Evolutionary conservation across 192 early-diverging fungal species (phyloP), one percentile per base, ranked within the genome.

Genomic region (Podila minutissima): DNA sequence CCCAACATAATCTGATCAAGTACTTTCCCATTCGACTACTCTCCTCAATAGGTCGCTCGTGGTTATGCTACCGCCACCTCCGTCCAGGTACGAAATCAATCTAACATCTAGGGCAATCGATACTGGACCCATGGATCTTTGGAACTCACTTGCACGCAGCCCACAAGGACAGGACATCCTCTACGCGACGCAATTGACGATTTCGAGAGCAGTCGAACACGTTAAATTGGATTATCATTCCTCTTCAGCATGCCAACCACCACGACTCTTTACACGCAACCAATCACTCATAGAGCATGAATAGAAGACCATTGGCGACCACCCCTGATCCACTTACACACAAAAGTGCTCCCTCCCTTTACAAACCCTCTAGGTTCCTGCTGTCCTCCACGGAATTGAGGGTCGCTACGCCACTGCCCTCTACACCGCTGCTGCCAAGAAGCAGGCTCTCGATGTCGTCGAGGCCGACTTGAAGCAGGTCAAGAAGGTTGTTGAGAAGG

Each of bases 321-420:
- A 6, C 3, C 24, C 4, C 53, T 9, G 22, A 19, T 24, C 8
- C 17, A 55, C 53, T 55, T 3, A 24, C 20, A 22, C n/a, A 7
- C 3, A 55, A 12, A 10, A 24, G 8, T 55, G 5, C 53, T 55
- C 53, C 11, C 22, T 9, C 22, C 19, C 53, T 22, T 5, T 55
- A 9, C 53, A 55, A 17, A 7, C 19, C 6, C 24, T 55, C n/a
- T 85, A 97, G 94, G 89, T 91, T 59, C 95, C 96, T 20, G 63
- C 95, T 37, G 87, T 91, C 57, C 89, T 99, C 61, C 92, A 94
- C 89, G 96, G 96, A 64, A 94, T 99, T 83, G 95, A 97, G 49
- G 97, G 97, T 77, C 94, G 96, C 76, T 99, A 99, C 84, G 96
- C 97, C 58, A 97, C 96, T 22, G 97, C 97, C 57, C 91, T 99